Base-by-base conservation (phyloP, 805 yeast genomes). In the Candida anglica region DNA sequence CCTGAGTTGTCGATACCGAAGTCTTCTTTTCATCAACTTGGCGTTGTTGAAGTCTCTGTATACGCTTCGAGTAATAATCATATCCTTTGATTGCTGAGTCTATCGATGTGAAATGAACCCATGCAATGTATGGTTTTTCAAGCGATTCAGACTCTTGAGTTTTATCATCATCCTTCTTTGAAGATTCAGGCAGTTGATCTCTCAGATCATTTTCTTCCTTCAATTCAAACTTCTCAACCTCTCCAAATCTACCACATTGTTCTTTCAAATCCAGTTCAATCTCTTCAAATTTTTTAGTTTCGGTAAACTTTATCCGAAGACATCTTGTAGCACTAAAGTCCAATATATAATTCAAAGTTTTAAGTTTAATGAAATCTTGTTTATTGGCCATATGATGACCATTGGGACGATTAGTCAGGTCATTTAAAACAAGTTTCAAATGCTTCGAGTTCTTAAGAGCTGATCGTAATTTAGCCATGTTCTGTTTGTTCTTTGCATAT, bases 51-150 rank as follows among this genome's bases (percentile, higher is more conserved):
- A n/a, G n/a, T n/a, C n/a, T n/a, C n/a, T n/a, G n/a, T 19, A 58
- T 44, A 25, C 46, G 41, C 27, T 50, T 47, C 16, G 30, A 37
- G 33, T 39, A 45, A 31, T 56, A 61, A 44, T 71, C 71, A 32
- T 61, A 67, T 28, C 67, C 56, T 38, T 64, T 65, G 32, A 72
- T 66, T 11, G 77, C 72, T 7, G 69, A 44, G 30, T 69, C 69
- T 21, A 73, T 69, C 18, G 73, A 62, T 3, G 69, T 63, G 43
- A 65, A 74, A 44, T 71, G 68, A 18, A 62, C 27, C 23, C n/a
- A n/a, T n/a, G n/a, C n/a, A n/a, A n/a, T n/a, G n/a, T n/a, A n/a
- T n/a, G n/a, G n/a, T n/a, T n/a, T n/a, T n/a, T n/a, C n/a, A n/a
- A n/a, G n/a, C n/a, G n/a, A n/a, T n/a, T n/a, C n/a, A n/a, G n/a